Percentiles rank a stretch among this genome's conserved stretches.
phyloP scores from a whole-genome alignment of 2,329 filamentous ascomycete species.

The Colletotrichum zoysiae region DNA sequence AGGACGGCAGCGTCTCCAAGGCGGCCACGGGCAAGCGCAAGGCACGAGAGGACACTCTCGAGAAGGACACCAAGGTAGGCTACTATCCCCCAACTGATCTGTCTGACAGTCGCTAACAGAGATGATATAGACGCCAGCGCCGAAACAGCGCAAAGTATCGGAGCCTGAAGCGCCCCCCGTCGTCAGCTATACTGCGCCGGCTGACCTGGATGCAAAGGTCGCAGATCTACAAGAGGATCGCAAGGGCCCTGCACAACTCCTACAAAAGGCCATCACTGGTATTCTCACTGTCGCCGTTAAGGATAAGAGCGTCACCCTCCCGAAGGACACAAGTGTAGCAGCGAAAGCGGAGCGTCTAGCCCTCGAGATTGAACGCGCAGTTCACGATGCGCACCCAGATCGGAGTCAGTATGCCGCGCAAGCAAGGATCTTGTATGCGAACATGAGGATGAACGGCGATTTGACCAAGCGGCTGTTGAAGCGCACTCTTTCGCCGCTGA shows the following conservation, averaged over 20 bases:
- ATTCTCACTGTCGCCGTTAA: conserved; percentile 77
- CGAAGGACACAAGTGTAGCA: conserved; percentile 73
- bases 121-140: conserved; percentile 52
- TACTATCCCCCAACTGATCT: accelerated
- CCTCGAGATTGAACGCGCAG: conserved; percentile 82
- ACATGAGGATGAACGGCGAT: conserved; percentile 89
- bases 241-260: conserved; percentile 75
- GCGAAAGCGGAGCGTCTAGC: conserved; percentile 77
- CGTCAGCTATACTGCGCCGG: conserved; percentile 62
- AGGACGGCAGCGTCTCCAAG: conserved; percentile 56
- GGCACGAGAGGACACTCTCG: conserved; percentile 67
- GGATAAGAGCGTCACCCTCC: conserved; percentile 71
- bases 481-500: conserved; percentile 77
- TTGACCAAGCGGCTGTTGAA: conserved; percentile 82
- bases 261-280: conserved; percentile 77
- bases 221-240: conserved; percentile 72
- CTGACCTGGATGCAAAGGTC: conserved; percentile 64
- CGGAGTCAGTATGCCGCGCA: conserved; percentile 70
- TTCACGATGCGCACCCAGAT: conserved; percentile 67
- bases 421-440: conserved; percentile 82
- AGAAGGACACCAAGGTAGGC: conserved; percentile 63
- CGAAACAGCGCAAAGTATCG: conserved; percentile 68
- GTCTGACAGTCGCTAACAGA: conserved; percentile 4
- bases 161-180: conserved; percentile 59
- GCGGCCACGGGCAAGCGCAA: conserved; percentile 67